A percentile compares a stretch with the other conserved stretches of the same genome.
Evolutionary conservation across 2,329 filamentous ascomycete genomes (phyloP).

Genomic region (Ceratocystis colombiana): DNA sequence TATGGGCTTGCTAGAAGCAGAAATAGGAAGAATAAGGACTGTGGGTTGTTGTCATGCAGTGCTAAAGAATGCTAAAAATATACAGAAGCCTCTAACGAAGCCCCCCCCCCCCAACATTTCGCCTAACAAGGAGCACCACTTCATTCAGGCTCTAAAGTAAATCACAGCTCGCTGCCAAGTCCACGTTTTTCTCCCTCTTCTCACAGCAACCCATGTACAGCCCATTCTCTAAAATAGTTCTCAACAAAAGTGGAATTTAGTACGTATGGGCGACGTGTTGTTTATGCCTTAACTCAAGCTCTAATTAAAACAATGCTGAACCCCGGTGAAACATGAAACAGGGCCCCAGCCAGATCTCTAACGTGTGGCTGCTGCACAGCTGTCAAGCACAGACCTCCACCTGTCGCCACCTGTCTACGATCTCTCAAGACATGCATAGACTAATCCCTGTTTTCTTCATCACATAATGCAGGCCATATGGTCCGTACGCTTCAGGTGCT

Average conservation of each 20-base stretch:
- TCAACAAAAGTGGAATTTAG: not conserved
- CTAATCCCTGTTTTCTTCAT: constrained; percentile 26
- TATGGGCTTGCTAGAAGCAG: not conserved
- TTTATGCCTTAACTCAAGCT: constrained; percentile 1
- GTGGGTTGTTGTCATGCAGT: not conserved
- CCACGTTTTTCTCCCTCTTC: not conserved
- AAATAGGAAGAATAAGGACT: not conserved
- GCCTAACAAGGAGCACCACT: too few species aligned
- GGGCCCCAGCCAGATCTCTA: not conserved
- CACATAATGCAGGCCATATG: constrained; percentile 25
- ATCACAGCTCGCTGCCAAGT: too few species aligned
- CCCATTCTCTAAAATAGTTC: not conserved
- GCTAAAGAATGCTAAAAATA: not conserved
- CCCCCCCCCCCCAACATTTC: too few species aligned
- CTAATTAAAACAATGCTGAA: not conserved
- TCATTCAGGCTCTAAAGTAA: too few species aligned
- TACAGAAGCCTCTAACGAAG: not conserved
- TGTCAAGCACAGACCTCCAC: not conserved
- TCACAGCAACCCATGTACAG: not conserved
- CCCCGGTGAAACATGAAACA: not conserved
- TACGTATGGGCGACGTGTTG: not conserved
- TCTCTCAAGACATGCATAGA: constrained; percentile 23
- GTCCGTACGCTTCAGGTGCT: constrained; percentile 24
- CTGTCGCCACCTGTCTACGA: not conserved
- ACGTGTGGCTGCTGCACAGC: not conserved